Conservation (phyloP, 768 basidiomycete species). For the Lentinula guzmanii region DNA sequence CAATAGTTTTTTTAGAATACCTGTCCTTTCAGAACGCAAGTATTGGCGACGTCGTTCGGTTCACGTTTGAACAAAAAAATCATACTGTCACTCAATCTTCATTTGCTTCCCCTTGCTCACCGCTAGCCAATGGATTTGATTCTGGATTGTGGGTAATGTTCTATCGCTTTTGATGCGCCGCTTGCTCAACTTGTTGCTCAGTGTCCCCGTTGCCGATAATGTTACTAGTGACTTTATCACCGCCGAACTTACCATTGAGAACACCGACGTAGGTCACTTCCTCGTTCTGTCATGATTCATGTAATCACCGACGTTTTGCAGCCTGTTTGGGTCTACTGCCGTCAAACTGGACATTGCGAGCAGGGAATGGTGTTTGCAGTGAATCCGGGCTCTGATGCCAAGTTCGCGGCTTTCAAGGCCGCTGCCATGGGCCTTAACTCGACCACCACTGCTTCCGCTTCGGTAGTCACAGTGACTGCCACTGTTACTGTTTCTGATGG, state of each 20-base stretch:
- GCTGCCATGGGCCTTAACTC: constrained; percentile 35
- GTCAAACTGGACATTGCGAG: constrained; percentile 48
- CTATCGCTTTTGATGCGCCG: not conserved
- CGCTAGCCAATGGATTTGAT: constrained; percentile 42
- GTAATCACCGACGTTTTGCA: not conserved
- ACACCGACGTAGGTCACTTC: constrained; percentile 19
- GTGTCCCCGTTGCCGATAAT: constrained; percentile 39
- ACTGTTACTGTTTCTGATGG: constrained; percentile 24
- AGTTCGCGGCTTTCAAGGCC: constrained; percentile 49
- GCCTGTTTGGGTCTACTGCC: constrained; percentile 57
- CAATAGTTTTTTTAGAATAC: not conserved
- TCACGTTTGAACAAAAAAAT: constrained; percentile 52
- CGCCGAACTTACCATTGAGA: constrained; percentile 34
- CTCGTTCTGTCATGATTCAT: not conserved
- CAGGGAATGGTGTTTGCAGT: constrained; percentile 58
- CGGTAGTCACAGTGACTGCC: constrained; percentile 27
- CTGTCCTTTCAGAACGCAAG: constrained; percentile 30
- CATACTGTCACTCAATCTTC: constrained; percentile 56
- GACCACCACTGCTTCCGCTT: constrained; percentile 16
- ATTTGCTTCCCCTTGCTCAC: constrained; percentile 41
- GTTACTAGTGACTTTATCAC: constrained; percentile 37
- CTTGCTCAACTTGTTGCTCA: constrained; percentile 14
- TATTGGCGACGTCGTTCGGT: constrained; percentile 40
- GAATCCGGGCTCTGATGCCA: constrained; percentile 41
- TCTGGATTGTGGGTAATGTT: constrained; percentile 43